These are phyloP conservation scores for Scalesia atractyloides DNA, from an alignment of 129 eudicot species.

Conservation along the genomic window DNA sequence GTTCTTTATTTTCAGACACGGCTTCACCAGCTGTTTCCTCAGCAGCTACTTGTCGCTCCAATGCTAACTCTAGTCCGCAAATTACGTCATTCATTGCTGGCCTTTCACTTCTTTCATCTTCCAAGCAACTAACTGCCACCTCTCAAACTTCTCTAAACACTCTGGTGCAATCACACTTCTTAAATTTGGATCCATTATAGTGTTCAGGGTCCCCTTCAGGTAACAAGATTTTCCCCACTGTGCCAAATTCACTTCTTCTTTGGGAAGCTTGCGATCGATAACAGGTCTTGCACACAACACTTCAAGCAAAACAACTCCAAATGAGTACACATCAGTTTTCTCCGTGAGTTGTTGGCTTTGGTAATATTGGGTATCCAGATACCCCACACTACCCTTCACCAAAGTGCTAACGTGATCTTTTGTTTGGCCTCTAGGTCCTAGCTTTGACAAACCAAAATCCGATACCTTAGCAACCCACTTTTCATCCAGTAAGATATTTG, in stretches of 20 bases:
- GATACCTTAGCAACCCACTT: slow-evolving; percentile 56
- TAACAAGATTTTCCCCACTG: slow-evolving; percentile 33
- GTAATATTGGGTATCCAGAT: slow-evolving; percentile 46
- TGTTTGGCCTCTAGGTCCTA: slow-evolving; percentile 31
- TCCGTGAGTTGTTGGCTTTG: slow-evolving; percentile 28
- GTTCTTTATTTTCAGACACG: slow-evolving; percentile 4
- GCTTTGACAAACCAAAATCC: slow-evolving; percentile 51
- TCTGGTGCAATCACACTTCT: slow-evolving; percentile 42
- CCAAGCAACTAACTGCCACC: slow-evolving; percentile 25
- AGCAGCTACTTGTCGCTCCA: slow-evolving; percentile 29
- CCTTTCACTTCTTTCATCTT: slow-evolving; percentile 2
- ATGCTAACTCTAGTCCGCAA: slow-evolving; percentile 29
- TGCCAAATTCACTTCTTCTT: slow-evolving; percentile 44
- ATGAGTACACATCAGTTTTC: slow-evolving; percentile 53
- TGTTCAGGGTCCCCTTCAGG: slow-evolving; percentile 27
- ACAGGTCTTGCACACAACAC: slow-evolving; percentile 47
- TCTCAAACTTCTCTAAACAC: slow-evolving; percentile 43
- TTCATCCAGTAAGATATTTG: slow-evolving; percentile 45
- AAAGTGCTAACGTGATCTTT: slow-evolving; percentile 32
- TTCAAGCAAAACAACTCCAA: slow-evolving; percentile 60
- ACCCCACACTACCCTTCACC: slow-evolving; percentile 51
- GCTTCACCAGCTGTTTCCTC: slow-evolving; percentile 1
- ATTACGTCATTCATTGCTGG: slow-evolving; percentile 23
- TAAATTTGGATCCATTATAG: slow-evolving; percentile 40
- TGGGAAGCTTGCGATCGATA: slow-evolving; percentile 8